phyloP scores from a whole-genome alignment of 2,329 filamentous ascomycete species.

The Colletotrichum shisoi region DNA sequence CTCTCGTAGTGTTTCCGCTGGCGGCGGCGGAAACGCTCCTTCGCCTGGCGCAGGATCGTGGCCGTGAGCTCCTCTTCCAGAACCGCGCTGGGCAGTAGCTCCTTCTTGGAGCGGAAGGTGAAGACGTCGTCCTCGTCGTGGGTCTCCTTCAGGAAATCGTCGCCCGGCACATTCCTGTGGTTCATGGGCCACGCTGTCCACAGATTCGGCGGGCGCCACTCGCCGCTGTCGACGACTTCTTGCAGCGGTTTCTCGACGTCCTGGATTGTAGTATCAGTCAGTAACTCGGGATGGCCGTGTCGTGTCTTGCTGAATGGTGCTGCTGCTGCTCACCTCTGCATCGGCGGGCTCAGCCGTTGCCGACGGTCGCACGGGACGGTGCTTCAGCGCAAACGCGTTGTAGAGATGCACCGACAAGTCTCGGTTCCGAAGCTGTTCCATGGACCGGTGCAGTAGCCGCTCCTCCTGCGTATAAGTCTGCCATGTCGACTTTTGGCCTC shows the following conservation, averaged over 20 bases:
- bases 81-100: constrained; percentile 62
- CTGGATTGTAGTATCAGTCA: constrained; percentile 24
- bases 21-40: constrained; percentile 66
- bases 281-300: background rate
- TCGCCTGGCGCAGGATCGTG: constrained; percentile 70
- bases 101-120: constrained; percentile 57
- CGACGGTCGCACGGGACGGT: constrained; percentile 44
- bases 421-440: constrained; percentile 68
- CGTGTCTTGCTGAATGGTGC: background rate
- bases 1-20: constrained; percentile 33
- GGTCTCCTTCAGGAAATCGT: constrained; percentile 58
- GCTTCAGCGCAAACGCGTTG: constrained; percentile 75
- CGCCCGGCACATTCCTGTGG: constrained; percentile 66
- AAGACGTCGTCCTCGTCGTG: constrained; percentile 60
- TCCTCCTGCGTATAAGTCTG: constrained; percentile 67
- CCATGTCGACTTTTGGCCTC: constrained; percentile 74
- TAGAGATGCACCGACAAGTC: constrained; percentile 82
- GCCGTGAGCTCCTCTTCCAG: constrained; percentile 77
- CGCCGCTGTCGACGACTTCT: constrained; percentile 43
- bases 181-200: constrained; percentile 91
- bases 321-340: constrained; percentile 13
- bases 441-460: constrained; percentile 66
- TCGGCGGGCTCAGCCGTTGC: constrained; percentile 8
- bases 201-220: constrained; percentile 62
- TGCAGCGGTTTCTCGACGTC: constrained; percentile 22